These are phyloP conservation scores for Laburnicola sp. DNA, from an alignment of 2,329 filamentous ascomycete species.

Conservation along the genomic window DNA sequence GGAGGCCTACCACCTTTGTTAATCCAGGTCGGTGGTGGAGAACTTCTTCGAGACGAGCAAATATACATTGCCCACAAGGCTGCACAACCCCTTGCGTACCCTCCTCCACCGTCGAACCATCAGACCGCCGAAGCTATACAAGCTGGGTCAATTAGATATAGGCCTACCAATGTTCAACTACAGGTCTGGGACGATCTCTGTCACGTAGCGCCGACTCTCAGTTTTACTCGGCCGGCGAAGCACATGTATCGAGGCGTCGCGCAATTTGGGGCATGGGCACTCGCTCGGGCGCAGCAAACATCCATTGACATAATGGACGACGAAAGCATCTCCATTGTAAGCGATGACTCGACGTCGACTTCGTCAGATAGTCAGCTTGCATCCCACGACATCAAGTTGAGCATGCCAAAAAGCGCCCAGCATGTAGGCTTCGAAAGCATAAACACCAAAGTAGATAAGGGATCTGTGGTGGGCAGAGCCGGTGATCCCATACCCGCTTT, in stretches of 20 bases:
- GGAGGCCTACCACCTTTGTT: conserved; percentile 87
- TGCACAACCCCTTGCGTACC: conserved; percentile 77
- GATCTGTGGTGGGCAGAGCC: conserved; percentile 70
- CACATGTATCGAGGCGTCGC: conserved; percentile 92
- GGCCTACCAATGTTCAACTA: conserved; percentile 86
- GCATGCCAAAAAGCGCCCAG: conserved; percentile 18
- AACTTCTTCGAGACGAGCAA: conserved; percentile 90
- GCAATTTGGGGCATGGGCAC: conserved; percentile 89
- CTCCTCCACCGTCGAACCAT: conserved; percentile 55
- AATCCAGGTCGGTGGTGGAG: conserved; percentile 84
- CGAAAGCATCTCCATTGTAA: conserved; percentile 74
- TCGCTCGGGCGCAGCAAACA: conserved; percentile 78
- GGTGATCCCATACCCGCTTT: conserved; percentile 83
- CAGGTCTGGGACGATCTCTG: conserved; percentile 97
- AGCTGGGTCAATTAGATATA: conserved; percentile 68
- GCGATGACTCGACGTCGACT: conserved; percentile 52
- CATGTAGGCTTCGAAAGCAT: conserved; percentile 26
- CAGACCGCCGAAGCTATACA: conserved; percentile 61
- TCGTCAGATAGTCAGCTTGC: conserved; percentile 23
- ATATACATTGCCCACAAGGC: conserved; percentile 95
- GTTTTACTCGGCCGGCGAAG: conserved; percentile 93
- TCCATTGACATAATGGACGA: conserved; percentile 82
- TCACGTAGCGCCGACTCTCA: conserved; percentile 89
- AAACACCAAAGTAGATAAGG: conserved; percentile 15
- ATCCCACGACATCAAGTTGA: conserved; percentile 28